phyloP scores from a whole-genome alignment of 2,329 filamentous ascomycete genomes.

The Paracoccidioides lutzii region DNA sequence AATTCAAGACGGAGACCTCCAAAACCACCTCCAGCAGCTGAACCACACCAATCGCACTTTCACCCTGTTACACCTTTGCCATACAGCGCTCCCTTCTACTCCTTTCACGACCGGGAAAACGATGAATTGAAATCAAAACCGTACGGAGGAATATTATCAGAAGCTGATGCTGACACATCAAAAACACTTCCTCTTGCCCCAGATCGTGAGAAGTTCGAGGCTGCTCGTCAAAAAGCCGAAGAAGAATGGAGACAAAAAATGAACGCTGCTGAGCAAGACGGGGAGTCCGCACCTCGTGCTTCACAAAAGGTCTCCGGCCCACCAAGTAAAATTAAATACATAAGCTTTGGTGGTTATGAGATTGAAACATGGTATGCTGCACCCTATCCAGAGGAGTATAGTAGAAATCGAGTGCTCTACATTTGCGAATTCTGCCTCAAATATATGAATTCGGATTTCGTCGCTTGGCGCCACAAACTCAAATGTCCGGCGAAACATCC shows the following conservation, averaged over 20 bases:
- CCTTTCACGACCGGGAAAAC: constrained; percentile 75
- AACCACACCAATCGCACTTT: constrained; percentile 42
- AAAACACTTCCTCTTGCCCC: constrained; percentile 69
- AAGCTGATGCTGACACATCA: constrained; percentile 79
- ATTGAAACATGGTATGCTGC: constrained; percentile 99
- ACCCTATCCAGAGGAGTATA: constrained; percentile 97
- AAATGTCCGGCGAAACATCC: constrained; percentile 96
- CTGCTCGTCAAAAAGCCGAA: constrained; percentile 80
- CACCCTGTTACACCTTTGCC: constrained; percentile 46
- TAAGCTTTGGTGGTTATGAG: constrained; percentile 94
- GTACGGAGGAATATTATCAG: constrained; percentile 83
- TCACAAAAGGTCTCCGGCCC: constrained; percentile 67
- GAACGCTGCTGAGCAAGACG: constrained; percentile 48
- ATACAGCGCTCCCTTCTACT: constrained; percentile 72
- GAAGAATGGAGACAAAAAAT: constrained; percentile 72
- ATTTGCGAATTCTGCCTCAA: constrained; percentile 99
- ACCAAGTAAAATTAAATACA: constrained; percentile 94
- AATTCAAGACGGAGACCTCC: constrained; percentile 34
- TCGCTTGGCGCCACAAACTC: constrained; percentile 92
- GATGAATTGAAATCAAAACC: constrained; percentile 87
- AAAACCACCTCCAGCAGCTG: constrained; percentile 28
- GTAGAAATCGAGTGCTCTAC: constrained; percentile 88
- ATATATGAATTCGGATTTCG: constrained; percentile 98
- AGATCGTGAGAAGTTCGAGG: constrained; percentile 77
- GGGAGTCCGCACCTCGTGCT: constrained; percentile 50